phyloP scores from a whole-genome alignment of 148 eudicot species.

The Vaccinium darrowii region DNA sequence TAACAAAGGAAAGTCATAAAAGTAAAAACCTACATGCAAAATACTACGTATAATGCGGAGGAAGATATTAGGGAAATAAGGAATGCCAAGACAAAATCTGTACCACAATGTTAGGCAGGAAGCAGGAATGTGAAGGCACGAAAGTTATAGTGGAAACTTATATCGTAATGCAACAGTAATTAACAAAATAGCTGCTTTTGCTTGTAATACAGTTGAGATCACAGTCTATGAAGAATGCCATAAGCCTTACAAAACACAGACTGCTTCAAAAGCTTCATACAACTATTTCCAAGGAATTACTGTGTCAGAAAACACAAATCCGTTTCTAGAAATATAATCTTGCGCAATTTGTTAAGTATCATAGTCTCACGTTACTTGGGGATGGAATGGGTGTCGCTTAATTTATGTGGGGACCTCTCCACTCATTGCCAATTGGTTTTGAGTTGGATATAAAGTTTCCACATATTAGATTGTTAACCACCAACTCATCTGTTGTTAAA shows the following conservation, averaged over 20 bases:
- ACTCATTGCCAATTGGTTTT: no score
- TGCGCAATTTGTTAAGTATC: no score
- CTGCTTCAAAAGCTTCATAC: neutral
- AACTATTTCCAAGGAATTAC: neutral
- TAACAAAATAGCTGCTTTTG: neutral
- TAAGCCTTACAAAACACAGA: neutral
- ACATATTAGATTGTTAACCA: no score
- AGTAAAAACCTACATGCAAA: neutral
- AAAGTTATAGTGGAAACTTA: neutral
- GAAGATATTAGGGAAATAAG: neutral
- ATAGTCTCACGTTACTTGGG: no score
- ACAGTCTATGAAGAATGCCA: neutral
- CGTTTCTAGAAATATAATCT: neutral
- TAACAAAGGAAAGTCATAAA: neutral
- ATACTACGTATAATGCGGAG: neutral
- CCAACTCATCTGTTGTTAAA: no score
- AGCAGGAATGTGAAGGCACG: neutral
- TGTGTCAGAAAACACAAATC: neutral
- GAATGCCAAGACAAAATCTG: neutral
- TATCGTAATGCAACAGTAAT: neutral
- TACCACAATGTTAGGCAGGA: neutral
- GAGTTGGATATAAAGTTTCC: no score
- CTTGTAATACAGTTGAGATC: neutral
- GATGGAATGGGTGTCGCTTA: no score
- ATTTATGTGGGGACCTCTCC: no score